Evolutionary conservation across 768 basidiomycete genomes (phyloP).

Genomic region (Coprinopsis cinerea): DNA sequence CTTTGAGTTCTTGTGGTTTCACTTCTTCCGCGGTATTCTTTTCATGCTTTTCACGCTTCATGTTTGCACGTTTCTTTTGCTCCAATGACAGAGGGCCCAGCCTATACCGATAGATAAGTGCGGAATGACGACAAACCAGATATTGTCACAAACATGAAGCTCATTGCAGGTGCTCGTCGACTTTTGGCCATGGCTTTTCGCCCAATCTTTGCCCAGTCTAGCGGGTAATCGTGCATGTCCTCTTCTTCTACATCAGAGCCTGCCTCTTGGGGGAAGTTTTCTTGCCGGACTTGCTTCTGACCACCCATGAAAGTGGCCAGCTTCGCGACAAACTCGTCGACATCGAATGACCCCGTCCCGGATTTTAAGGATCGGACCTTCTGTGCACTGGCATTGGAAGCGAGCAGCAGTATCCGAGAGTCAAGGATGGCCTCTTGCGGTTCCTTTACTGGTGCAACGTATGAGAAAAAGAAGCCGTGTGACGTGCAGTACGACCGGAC

Average conservation of each 20-base stretch:
- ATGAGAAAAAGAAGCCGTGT: slow-evolving; percentile 3
- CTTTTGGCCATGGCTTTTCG: slow-evolving; percentile 78
- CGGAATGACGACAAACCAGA: slow-evolving; percentile 5
- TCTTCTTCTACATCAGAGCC: slow-evolving; percentile 48
- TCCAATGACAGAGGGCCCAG: slow-evolving; percentile 86
- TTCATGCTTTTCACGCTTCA: slow-evolving; percentile 62
- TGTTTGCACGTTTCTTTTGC: slow-evolving; percentile 64
- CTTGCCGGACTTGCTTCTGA: slow-evolving; percentile 36
- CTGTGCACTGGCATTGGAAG: slow-evolving; percentile 73
- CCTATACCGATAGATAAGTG: slow-evolving; percentile 42
- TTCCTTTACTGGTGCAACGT: slow-evolving; percentile 56
- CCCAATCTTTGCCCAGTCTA: slow-evolving; percentile 86
- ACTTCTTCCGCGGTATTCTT: slow-evolving; percentile 64
- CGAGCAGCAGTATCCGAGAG: slow-evolving; percentile 71
- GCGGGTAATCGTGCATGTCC: slow-evolving; percentile 35
- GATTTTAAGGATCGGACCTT: slow-evolving; percentile 91
- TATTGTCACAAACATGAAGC: slow-evolving; percentile 66
- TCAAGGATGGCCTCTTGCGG: slow-evolving; percentile 90
- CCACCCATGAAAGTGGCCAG: slow-evolving; percentile 76
- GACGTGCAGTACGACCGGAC: slow-evolving; percentile 22
- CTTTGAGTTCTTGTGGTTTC: slow-evolving; percentile 74
- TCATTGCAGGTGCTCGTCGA: slow-evolving; percentile 70
- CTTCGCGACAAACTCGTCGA: slow-evolving; percentile 83
- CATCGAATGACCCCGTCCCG: slow-evolving; percentile 83
- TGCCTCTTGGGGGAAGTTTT: slow-evolving; percentile 37